Conservation (phyloP, 2,329 filamentous ascomycete species). For the Coleophoma crateriformis region DNA sequence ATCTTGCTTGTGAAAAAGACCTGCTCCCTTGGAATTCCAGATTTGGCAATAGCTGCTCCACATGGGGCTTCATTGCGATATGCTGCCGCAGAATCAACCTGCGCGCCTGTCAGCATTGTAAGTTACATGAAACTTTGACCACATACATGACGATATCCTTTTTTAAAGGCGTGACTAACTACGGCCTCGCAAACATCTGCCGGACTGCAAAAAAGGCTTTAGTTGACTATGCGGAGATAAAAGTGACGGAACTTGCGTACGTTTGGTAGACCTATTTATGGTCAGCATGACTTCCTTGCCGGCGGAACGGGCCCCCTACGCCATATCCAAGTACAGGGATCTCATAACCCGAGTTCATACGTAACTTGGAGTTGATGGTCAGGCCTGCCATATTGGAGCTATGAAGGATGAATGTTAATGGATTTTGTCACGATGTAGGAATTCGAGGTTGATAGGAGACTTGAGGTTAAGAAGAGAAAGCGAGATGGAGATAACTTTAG, state of each 20-base stretch:
- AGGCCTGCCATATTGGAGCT: slow-evolving; percentile 32
- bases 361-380: slow-evolving; percentile 38
- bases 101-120: slow-evolving; percentile 2
- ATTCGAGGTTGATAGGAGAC: too few relatives aligned
- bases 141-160: slow-evolving; percentile 50
- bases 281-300: slow-evolving; percentile 2
- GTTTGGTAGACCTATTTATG: slow-evolving; percentile 33
- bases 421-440: neutral
- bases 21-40: slow-evolving; percentile 44
- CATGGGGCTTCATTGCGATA: slow-evolving; percentile 55
- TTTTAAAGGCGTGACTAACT: slow-evolving; percentile 47
- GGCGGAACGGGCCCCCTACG: slow-evolving; percentile 28
- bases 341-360: slow-evolving; percentile 52
- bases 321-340: slow-evolving; percentile 57
- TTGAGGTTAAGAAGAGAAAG: too few relatives aligned
- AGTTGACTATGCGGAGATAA: slow-evolving; percentile 3
- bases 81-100: slow-evolving; percentile 51
- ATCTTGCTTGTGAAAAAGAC: slow-evolving; percentile 62
- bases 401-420: neutral
- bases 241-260: slow-evolving; percentile 16
- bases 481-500: too few relatives aligned
- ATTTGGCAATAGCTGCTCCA: slow-evolving; percentile 43
- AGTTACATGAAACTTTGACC: neutral
- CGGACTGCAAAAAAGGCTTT: slow-evolving; percentile 35
- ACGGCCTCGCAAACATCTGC: slow-evolving; percentile 51